These are phyloP conservation scores for Aspergillus sp. DNA, from an alignment of 2,329 filamentous ascomycete genomes.

Conservation along the genomic window DNA sequence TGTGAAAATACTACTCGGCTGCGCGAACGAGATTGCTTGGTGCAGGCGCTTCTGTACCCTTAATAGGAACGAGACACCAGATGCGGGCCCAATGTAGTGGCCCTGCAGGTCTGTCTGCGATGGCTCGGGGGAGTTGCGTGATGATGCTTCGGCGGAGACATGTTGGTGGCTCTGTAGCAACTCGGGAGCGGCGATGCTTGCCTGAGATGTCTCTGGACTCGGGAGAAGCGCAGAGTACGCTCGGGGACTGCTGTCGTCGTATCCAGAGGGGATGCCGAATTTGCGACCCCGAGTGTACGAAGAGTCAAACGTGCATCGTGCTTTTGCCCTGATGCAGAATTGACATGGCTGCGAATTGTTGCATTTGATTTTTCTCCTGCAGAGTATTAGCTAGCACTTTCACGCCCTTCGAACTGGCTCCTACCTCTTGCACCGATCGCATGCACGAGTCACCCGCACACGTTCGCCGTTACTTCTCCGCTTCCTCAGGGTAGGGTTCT, in stretches of 20 bases:
- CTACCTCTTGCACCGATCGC: constrained; percentile 39
- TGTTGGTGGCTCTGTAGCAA: background rate
- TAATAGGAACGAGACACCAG: constrained; percentile 28
- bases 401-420: constrained; percentile 33
- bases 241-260: background rate
- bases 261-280: background rate
- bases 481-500: background rate
- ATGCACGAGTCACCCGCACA: constrained; percentile 48
- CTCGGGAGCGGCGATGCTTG: background rate
- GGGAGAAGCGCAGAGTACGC: background rate
- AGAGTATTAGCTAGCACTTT: background rate
- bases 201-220: constrained; percentile 2
- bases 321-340: constrained; percentile 21
- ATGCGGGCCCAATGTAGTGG: constrained; percentile 29
- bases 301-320: constrained; percentile 22
- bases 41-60: constrained; percentile 27
- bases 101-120: constrained; percentile 24
- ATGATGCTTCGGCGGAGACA: constrained; percentile 3
- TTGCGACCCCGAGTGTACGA: constrained; percentile 21
- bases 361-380: constrained; percentile 58
- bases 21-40: constrained; percentile 4
- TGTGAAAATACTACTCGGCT: constrained; percentile 22
- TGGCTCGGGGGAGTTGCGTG: constrained; percentile 15
- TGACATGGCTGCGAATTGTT: constrained; percentile 58
- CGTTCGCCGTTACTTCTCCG: constrained; percentile 7